Evolutionary conservation across 164 flowering plant species (phyloP).

Genomic region (Vitis labrusca): DNA sequence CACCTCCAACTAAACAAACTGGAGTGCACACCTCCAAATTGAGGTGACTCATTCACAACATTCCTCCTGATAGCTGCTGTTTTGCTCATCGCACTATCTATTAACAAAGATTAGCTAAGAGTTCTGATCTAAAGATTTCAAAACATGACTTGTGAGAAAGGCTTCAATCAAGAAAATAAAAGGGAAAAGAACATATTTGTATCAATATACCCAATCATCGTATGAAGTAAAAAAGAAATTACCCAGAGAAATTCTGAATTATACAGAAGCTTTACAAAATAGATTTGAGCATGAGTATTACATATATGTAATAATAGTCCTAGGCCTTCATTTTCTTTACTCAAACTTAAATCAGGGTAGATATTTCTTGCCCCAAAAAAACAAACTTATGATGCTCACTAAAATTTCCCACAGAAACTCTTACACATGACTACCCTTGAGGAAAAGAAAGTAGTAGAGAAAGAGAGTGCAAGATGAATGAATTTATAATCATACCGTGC

Average conservation of each 20-base stretch:
- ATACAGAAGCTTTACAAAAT: not conserved
- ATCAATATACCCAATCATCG: not conserved
- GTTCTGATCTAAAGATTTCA: not conserved
- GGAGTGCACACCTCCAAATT: no score
- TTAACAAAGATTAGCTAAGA: no score
- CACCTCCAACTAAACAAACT: no score
- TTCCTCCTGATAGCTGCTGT: no score
- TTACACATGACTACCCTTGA: not conserved
- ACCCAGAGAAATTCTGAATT: not conserved
- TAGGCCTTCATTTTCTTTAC: no score
- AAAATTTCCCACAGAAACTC: not conserved
- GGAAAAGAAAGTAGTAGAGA: not conserved
- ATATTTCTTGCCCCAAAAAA: not conserved
- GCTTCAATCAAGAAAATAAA: not conserved
- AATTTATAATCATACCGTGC: slow-evolving; percentile 20
- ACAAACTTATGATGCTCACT: not conserved
- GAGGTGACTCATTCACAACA: no score
- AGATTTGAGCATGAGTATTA: no score
- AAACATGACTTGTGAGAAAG: not conserved
- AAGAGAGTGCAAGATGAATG: not conserved
- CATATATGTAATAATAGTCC: no score
- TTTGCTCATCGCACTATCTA: no score
- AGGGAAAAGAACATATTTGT: not conserved
- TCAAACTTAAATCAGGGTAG: not conserved
- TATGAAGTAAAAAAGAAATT: not conserved